phyloP scores from a whole-genome alignment of 345 rosid species.

The Hibiscus tridactylites region DNA sequence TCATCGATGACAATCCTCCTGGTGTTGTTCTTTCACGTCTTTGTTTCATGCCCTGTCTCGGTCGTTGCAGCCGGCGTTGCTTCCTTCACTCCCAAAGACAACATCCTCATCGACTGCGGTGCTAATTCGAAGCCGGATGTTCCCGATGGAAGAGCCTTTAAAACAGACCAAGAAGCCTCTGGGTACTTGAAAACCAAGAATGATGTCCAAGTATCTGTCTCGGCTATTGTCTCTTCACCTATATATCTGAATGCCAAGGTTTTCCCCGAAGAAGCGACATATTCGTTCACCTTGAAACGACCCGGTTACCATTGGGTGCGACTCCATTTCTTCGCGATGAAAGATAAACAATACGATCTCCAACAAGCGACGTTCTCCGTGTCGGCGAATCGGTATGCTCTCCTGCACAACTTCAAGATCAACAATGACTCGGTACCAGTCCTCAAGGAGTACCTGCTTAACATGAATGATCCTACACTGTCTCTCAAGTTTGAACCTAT shows the following conservation, averaged over 20 bases:
- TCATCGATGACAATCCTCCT: not conserved
- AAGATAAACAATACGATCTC: constrained; percentile 39
- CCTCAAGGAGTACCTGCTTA: constrained; percentile 58
- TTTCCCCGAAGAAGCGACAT: constrained; percentile 47
- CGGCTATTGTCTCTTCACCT: constrained; percentile 45
- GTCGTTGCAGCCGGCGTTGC: not conserved
- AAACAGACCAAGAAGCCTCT: constrained; percentile 46
- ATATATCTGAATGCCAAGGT: constrained; percentile 51
- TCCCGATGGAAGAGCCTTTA: constrained; percentile 58
- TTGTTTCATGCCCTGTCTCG: not conserved
- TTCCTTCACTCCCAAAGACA: constrained; percentile 38
- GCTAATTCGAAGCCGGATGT: constrained; percentile 26
- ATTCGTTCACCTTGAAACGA: constrained; percentile 35
- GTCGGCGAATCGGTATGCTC: constrained; percentile 42
- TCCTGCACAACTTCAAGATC: constrained; percentile 52
- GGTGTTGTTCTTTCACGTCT: not conserved
- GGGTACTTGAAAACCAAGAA: constrained; percentile 39
- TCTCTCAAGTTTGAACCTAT: constrained; percentile 41
- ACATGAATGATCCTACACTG: constrained; percentile 38
- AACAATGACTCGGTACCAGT: constrained; percentile 25
- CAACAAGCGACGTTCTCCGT: constrained; percentile 47
- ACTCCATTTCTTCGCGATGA: constrained; percentile 49
- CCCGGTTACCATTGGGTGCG: constrained; percentile 83
- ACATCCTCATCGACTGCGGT: constrained; percentile 55
- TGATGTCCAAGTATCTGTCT: constrained; percentile 35